phyloP scores from a whole-genome alignment of 352 stramenopile genomes.

The Pythium dissimile region DNA sequence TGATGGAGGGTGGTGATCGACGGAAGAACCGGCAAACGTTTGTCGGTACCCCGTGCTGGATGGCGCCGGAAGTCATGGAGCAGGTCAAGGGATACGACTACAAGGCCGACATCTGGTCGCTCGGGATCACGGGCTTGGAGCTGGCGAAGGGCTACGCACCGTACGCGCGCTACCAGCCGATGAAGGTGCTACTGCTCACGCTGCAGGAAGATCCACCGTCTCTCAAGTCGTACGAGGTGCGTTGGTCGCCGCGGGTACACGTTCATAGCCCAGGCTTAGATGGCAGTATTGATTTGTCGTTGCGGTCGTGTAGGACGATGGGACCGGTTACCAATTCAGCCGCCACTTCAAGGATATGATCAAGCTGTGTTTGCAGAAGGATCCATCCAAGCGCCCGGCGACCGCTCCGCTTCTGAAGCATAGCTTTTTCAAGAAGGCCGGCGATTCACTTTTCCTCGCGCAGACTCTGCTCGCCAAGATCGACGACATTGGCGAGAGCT shows the following conservation, averaged over 20 bases:
- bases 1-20: constrained; percentile 94
- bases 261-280: too few relatives aligned
- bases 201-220: constrained; percentile 96
- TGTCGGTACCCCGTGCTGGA: constrained; percentile 97
- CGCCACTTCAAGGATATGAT: constrained; percentile 89
- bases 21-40: constrained; percentile 96
- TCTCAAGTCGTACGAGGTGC: constrained; percentile 85
- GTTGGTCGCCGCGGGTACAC: constrained; percentile 10
- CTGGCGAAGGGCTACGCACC: constrained; percentile 98
- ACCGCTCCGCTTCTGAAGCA: constrained; percentile 84
- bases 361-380: constrained; percentile 87
- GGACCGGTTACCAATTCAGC: constrained; percentile 75
- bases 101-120: constrained; percentile 99
- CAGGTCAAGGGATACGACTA: constrained; percentile 91
- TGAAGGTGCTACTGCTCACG: constrained; percentile 97
- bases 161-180: constrained; percentile 97
- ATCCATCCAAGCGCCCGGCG: constrained; percentile 78
- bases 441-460: constrained; percentile 62
- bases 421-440: constrained; percentile 89
- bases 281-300: too few relatives aligned
- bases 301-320: constrained; percentile 59
- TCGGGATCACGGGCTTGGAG: constrained; percentile 98
- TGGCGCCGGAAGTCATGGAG: constrained; percentile 93
- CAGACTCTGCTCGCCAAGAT: constrained; percentile 67
- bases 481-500: constrained; percentile 87